Conservation (phyloP, 306 rosid genomes). For the Hippophae rhamnoides region DNA sequence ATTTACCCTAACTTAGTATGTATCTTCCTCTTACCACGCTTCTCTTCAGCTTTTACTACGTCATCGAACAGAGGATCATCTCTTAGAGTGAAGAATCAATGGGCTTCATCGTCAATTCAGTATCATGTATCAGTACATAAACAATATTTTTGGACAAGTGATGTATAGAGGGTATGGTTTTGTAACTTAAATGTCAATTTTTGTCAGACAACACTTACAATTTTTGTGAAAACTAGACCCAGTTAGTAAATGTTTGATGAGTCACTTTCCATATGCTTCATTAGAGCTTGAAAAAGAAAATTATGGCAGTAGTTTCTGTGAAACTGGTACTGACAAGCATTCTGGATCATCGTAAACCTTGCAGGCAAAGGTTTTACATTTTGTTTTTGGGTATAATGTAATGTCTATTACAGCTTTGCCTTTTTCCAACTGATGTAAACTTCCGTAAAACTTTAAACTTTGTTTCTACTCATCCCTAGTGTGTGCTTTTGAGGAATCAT, state of each 20-base stretch:
- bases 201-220: slow-evolving; percentile 25
- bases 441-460: too few species aligned
- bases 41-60: slow-evolving; percentile 29
- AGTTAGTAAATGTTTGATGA: too few species aligned
- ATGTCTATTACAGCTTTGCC: too few species aligned
- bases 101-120: slow-evolving; percentile 27
- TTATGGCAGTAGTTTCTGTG: too few species aligned
- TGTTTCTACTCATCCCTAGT: too few species aligned
- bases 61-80: slow-evolving; percentile 31
- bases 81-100: slow-evolving; percentile 33
- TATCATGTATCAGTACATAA: slow-evolving; percentile 55
- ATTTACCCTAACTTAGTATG: slow-evolving; percentile 25
- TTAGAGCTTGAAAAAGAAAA: background rate
- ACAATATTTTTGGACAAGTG: slow-evolving; percentile 50
- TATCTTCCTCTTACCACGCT: slow-evolving; percentile 29
- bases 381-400: too few species aligned
- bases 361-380: too few species aligned
- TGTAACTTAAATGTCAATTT: slow-evolving; percentile 23
- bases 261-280: background rate
- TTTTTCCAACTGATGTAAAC: too few species aligned
- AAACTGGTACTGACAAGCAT: too few species aligned
- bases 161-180: slow-evolving; percentile 63
- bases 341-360: too few species aligned
- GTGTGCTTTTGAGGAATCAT: too few species aligned
- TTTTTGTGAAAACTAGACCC: background rate